These are phyloP conservation scores for Saprolegnia diclina DNA, from an alignment of 352 stramenopile species.

Conservation along the genomic window DNA sequence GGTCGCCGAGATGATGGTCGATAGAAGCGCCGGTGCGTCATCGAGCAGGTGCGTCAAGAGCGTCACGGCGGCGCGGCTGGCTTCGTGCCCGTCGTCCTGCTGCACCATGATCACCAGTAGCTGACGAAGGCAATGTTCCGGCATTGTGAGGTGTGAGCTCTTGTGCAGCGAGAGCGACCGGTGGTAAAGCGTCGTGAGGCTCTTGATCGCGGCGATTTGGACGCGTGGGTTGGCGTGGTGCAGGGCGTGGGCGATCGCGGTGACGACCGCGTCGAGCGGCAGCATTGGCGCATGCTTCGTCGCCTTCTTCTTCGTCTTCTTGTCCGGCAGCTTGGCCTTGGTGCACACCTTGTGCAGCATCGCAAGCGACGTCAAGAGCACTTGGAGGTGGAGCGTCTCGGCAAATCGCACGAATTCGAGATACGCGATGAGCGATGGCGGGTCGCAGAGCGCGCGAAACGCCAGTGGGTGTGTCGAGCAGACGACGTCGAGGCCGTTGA, in stretches of 20 bases:
- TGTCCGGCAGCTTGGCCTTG: conserved; percentile 28
- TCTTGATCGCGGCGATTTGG: conserved; percentile 15
- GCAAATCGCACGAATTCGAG: conserved; percentile 45
- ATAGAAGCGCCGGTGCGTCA: conserved; percentile 43
- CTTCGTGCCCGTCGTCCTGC: conserved; percentile 6
- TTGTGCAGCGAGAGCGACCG: conserved; percentile 1
- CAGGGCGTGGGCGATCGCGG: background rate
- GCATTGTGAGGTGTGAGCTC: background rate
- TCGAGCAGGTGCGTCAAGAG: conserved; percentile 68
- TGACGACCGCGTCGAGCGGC: background rate
- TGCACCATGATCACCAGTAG: conserved; percentile 18
- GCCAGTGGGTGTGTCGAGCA: conserved; percentile 51
- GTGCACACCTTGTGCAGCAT: conserved; percentile 71
- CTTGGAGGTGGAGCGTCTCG: conserved; percentile 51
- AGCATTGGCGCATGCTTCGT: background rate
- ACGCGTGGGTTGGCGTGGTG: conserved; percentile 13
- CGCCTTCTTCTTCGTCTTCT: background rate
- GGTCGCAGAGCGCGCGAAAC: conserved; percentile 45
- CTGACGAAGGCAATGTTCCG: background rate
- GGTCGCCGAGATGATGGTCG: conserved; percentile 9
- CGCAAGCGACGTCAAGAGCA: conserved; percentile 52
- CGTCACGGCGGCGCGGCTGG: conserved; percentile 47
- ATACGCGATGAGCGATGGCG: conserved; percentile 41
- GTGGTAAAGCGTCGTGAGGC: conserved; percentile 17
- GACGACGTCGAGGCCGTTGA: conserved; percentile 63